Evolutionary conservation across 1,284 basidiomycete genomes (phyloP).

Genomic region (Sanguinoderma infundibulare): DNA sequence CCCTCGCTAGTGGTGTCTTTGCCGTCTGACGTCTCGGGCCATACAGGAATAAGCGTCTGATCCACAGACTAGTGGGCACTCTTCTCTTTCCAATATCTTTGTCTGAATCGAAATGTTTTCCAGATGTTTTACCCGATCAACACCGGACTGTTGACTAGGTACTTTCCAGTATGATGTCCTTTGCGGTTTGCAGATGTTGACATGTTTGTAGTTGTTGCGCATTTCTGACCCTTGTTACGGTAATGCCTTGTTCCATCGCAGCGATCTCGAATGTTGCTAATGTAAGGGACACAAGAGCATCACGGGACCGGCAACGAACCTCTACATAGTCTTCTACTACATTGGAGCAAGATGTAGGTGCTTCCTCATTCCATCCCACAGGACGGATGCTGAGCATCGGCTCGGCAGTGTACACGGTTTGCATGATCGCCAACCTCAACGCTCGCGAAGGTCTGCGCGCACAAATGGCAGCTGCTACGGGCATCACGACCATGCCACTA

Average conservation of each 20-base stretch:
- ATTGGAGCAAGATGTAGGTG: constrained; percentile 3
- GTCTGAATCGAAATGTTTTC: no score
- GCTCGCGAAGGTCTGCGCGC: constrained; percentile 6
- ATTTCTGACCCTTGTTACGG: constrained; percentile 2
- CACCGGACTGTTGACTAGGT: constrained; percentile 4
- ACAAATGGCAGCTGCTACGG: not conserved
- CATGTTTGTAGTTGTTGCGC: not conserved
- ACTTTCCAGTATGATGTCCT: not conserved
- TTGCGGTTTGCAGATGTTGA: no score
- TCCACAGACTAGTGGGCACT: constrained; percentile 1
- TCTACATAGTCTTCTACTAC: constrained; percentile 9
- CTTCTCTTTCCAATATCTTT: no score
- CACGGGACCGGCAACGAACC: not conserved
- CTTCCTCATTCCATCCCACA: not conserved
- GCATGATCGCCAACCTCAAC: constrained; percentile 8
- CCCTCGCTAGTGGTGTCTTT: no score
- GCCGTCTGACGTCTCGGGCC: not conserved
- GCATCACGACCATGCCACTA: not conserved
- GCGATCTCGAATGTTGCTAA: not conserved
- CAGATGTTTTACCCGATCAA: constrained; percentile 10
- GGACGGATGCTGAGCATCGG: no score
- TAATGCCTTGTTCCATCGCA: not conserved
- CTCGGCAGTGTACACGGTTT: constrained; percentile 7
- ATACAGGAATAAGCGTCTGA: not conserved
- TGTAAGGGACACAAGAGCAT: not conserved